Percentiles rank a stretch among this genome's conserved stretches.
Evolutionary conservation across 805 yeast genomes (phyloP).

Genomic region (Metschnikowia shivogae): DNA sequence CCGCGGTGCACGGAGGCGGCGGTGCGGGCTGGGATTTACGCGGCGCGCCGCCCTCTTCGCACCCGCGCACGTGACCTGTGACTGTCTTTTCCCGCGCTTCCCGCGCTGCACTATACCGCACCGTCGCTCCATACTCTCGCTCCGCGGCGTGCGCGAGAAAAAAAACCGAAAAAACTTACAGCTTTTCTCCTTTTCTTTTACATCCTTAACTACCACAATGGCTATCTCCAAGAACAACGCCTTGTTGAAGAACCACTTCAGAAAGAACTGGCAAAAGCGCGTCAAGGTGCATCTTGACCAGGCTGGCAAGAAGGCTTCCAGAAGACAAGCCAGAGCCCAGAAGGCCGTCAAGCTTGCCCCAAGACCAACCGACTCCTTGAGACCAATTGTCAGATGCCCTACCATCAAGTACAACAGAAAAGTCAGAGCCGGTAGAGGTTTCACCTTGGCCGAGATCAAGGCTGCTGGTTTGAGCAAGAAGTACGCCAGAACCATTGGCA

Average conservation of each 20-base stretch:
- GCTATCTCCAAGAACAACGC: conserved; percentile 99
- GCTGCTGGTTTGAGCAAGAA: conserved; percentile 89
- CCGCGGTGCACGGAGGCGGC: not conserved
- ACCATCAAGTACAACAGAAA: conserved; percentile 98
- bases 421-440: conserved; percentile 99
- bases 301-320: conserved; percentile 98
- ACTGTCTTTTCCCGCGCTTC: conserved; percentile 6
- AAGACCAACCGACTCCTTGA: conserved; percentile 91
- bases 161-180: conserved; percentile 4
- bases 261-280: conserved; percentile 99
- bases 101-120: not conserved
- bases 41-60: conserved; percentile 1
- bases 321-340: conserved; percentile 90
- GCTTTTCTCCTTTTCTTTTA: conserved; percentile 12
- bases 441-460: conserved; percentile 95
- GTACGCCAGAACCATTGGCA: conserved; percentile 98
- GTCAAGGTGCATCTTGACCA: conserved; percentile 99
- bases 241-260: conserved; percentile 98
- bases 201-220: conserved; percentile 31
- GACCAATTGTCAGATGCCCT: conserved; percentile 99
- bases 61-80: conserved; percentile 12
- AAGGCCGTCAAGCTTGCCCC: conserved; percentile 97
- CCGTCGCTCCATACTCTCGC: conserved; percentile 1
- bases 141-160: conserved; percentile 6
- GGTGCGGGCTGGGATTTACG: conserved; percentile 6